Base-by-base conservation (phyloP, 805 yeast species). In the Helenozyma rhizophorensis region DNA sequence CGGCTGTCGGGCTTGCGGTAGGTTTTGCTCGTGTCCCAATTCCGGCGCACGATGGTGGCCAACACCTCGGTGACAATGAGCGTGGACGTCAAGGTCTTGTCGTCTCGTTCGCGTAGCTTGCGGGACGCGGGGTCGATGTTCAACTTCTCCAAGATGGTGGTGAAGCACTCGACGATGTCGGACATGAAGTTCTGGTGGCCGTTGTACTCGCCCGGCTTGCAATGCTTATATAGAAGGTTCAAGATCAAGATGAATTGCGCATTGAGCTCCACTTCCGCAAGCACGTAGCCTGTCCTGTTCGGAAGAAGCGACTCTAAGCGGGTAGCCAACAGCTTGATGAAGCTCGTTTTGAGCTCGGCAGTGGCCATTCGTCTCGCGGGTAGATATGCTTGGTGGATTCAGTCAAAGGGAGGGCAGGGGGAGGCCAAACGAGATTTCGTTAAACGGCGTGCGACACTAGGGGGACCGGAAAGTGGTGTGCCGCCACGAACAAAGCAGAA, bases 201-300 rank as follows among this genome's bases (percentile, higher is more conserved):
- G 30, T 44, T 48, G 18, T 43, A 42, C n/a, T 36, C 30, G 23
- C 34, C 23, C 6, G 37, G 39, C 25, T 32, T 39, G 42, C 44
- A 36, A 28, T 34, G 34, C 23, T 31, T 36, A 11, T 58, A 27
- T 16, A 65, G 46, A 25, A 63, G 51, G 21, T 51, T 43, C 16
- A 54, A 56, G 14, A 70, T 57, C 16, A 50, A 42, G 14, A 56
- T 36, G 36, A 56, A 66, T 39, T 65, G 71, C 2, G 67, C 62
- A 34, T 65, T 60, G 26, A 64, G 47, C 46, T 65, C 70, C 7
- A 65, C 66, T 35, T 66, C 71, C 9, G 56, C 56, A 9, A 62
- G 37, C 4, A 62, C 43, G 37, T 55, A 53, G n/a, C 70, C 69
- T 1, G 69, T 58, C 18, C 63, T 45, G 42, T 49, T 55, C 12